phyloP scores from a whole-genome alignment of 805 yeast genomes.

The Blastobotrys americana region DNA sequence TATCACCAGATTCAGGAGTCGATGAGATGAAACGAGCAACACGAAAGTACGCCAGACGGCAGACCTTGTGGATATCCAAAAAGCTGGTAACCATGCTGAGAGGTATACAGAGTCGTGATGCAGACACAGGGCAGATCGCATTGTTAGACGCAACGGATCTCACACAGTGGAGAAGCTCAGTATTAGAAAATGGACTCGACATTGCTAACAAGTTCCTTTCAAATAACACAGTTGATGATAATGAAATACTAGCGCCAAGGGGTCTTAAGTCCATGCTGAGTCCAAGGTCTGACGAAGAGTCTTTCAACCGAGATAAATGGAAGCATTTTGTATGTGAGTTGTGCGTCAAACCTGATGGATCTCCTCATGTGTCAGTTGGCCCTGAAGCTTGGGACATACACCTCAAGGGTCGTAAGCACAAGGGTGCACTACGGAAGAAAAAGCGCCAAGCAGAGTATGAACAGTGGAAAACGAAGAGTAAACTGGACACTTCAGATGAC shows the following conservation, averaged over 20 bases:
- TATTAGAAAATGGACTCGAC: conserved; percentile 45
- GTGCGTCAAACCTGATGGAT: conserved; percentile 48
- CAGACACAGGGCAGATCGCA: conserved; percentile 58
- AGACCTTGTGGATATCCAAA: conserved; percentile 84
- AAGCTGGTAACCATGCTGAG: conserved; percentile 54
- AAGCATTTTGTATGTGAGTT: conserved; percentile 58
- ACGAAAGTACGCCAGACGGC: conserved; percentile 77
- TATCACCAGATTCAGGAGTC: conserved; percentile 40
- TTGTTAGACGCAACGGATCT: conserved; percentile 75
- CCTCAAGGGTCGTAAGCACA: conserved; percentile 60
- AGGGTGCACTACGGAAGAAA: conserved; percentile 19
- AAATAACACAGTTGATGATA: neutral
- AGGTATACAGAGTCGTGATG: conserved; percentile 35
- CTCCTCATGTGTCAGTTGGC: conserved; percentile 63
- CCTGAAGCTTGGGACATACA: conserved; percentile 65
- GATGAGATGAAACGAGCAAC: conserved; percentile 79
- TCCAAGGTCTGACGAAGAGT: conserved; percentile 16
- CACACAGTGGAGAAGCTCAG: conserved; percentile 49
- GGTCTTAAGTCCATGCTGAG: conserved; percentile 29
- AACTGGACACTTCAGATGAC: neutral
- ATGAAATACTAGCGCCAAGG: conserved; percentile 30
- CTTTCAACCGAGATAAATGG: conserved; percentile 41
- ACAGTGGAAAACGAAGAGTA: conserved; percentile 15
- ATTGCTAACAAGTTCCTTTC: conserved; percentile 41
- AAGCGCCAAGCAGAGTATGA: conserved; percentile 17